These are phyloP conservation scores for Zasmidium angulare DNA, from an alignment of 2,329 filamentous ascomycete species.

Conservation along the genomic window DNA sequence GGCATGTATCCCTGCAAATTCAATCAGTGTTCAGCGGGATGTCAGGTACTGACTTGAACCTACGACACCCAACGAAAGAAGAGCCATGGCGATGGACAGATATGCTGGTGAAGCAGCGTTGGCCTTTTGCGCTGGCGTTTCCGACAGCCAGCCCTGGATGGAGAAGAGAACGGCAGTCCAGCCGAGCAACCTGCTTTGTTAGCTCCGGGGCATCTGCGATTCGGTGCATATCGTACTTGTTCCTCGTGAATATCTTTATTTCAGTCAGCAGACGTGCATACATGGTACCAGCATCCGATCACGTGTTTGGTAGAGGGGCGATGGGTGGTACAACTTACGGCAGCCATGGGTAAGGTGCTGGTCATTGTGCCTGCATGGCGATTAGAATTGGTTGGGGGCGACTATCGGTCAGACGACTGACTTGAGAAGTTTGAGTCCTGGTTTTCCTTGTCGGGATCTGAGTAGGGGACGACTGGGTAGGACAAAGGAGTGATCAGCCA, in stretches of 20 bases:
- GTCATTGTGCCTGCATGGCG: constrained; percentile 56
- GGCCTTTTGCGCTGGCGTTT: constrained; percentile 67
- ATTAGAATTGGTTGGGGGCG: neutral
- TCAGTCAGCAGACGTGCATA: constrained; percentile 29
- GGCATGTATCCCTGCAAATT: constrained; percentile 60
- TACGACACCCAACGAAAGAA: constrained; percentile 49
- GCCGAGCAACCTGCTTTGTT: constrained; percentile 58
- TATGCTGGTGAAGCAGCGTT: constrained; percentile 67
- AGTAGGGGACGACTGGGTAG: constrained; percentile 79
- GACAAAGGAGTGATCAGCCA: neutral
- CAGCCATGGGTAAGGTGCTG: constrained; percentile 90
- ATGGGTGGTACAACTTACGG: constrained; percentile 51
- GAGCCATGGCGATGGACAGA: constrained; percentile 76
- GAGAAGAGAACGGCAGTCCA: constrained; percentile 73
- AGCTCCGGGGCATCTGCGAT: neutral
- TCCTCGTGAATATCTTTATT: constrained; percentile 78
- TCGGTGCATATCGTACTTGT: constrained; percentile 58
- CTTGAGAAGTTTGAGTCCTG: constrained; percentile 68
- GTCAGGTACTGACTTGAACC: constrained; percentile 26
- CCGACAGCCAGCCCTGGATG: constrained; percentile 73
- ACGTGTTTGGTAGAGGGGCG: neutral
- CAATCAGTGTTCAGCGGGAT: constrained; percentile 41
- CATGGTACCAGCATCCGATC: constrained; percentile 6
- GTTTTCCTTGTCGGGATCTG: constrained; percentile 68
- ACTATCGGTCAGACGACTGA: constrained; percentile 15